phyloP scores from a whole-genome alignment of 2,329 filamentous ascomycete genomes.

The Penicillium sp. region DNA sequence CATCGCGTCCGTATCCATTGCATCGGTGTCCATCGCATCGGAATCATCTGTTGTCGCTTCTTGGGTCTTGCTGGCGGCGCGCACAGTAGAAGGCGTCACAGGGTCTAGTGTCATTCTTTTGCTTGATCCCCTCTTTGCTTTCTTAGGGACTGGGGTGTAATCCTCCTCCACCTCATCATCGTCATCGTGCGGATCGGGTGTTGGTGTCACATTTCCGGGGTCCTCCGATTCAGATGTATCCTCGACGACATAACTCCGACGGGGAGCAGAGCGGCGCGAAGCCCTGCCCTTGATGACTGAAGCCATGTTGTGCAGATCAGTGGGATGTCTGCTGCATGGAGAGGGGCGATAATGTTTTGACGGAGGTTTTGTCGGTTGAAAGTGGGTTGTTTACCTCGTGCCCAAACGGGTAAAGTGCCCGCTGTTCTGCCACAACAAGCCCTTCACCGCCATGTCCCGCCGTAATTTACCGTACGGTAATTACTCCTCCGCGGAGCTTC shows the following conservation, averaged over 20 bases:
- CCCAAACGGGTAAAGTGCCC: slow-evolving; percentile 35
- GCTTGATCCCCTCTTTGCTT: slow-evolving; percentile 58
- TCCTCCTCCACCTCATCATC: slow-evolving; percentile 67
- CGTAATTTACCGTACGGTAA: slow-evolving; percentile 16
- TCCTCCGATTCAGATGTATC: slow-evolving; percentile 74
- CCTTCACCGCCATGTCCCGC: slow-evolving; percentile 29
- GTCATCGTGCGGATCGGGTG: slow-evolving; percentile 47
- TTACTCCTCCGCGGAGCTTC: slow-evolving; percentile 22
- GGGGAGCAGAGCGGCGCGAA: slow-evolving; percentile 60
- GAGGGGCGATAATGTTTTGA: slow-evolving; percentile 11
- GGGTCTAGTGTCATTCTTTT: slow-evolving; percentile 53
- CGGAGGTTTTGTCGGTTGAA: slow-evolving; percentile 23
- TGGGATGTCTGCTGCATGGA: slow-evolving; percentile 28
- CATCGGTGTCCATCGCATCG: slow-evolving; percentile 59
- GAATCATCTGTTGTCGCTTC: slow-evolving; percentile 51
- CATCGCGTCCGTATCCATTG: slow-evolving; percentile 54
- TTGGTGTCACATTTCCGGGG: slow-evolving; percentile 50
- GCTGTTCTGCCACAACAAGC: slow-evolving; percentile 37
- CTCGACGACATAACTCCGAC: slow-evolving; percentile 73
- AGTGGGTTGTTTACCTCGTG: slow-evolving; percentile 43
- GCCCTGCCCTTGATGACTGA: slow-evolving; percentile 52
- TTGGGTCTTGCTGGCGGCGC: slow-evolving; percentile 37
- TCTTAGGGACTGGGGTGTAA: slow-evolving; percentile 71
- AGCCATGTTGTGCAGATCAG: slow-evolving; percentile 35
- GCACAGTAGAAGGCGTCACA: slow-evolving; percentile 45